phyloP scores from a whole-genome alignment of 2,329 filamentous ascomycete species.

The Ophiostoma populinum region DNA sequence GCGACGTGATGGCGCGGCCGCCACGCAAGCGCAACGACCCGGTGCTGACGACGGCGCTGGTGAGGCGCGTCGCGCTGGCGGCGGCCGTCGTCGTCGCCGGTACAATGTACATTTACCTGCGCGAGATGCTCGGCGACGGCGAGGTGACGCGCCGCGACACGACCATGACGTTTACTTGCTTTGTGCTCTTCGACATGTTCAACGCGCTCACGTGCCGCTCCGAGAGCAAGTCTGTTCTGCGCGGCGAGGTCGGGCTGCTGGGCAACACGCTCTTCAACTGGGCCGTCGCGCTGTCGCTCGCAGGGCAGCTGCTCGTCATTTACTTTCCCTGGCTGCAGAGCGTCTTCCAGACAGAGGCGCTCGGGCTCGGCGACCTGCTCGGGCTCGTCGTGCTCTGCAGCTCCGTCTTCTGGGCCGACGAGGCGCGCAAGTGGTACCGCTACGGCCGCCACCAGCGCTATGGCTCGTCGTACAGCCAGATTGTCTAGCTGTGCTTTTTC shows the following conservation, averaged over 20 bases:
- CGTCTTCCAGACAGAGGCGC: conserved; percentile 86
- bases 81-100: conserved; percentile 82
- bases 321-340: conserved; percentile 89
- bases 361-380: conserved; percentile 57
- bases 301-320: conserved; percentile 79
- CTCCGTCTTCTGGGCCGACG: conserved; percentile 88
- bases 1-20: conserved; percentile 80
- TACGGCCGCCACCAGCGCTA: conserved; percentile 36
- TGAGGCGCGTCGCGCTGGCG: conserved; percentile 73
- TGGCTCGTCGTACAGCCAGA: conserved; percentile 46
- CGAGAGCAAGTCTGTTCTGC: conserved; percentile 73
- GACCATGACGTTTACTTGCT: conserved; percentile 98
- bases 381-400: conserved; percentile 62
- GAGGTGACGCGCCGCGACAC: conserved; percentile 83
- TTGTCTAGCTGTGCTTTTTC: too few species aligned
- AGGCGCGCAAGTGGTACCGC: conserved; percentile 65
- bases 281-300: conserved; percentile 68
- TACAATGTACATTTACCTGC: conserved; percentile 78
- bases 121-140: conserved; percentile 74
- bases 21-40: conserved; percentile 75
- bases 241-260: conserved; percentile 68
- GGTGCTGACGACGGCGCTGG: conserved; percentile 70
- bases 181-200: conserved; percentile 99
- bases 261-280: conserved; percentile 93
- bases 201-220: conserved; percentile 89